Evolutionary conservation across 345 rosid genomes (phyloP).

Genomic region (Garcia nutans): DNA sequence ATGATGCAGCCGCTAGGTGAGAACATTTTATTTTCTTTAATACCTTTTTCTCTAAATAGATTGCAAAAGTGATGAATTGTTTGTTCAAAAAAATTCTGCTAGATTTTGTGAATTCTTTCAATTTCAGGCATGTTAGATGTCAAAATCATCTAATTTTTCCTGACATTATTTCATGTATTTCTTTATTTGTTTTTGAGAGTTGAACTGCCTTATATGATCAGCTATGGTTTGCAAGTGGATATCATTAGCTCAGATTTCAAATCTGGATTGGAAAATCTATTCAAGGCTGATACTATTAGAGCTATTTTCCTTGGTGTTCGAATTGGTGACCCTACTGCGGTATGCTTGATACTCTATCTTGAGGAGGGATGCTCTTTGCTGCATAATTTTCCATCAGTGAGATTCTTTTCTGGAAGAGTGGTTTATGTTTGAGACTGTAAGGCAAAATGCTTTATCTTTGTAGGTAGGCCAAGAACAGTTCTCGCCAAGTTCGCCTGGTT

Average conservation of each 20-base stretch:
- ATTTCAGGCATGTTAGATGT: conserved; percentile 2
- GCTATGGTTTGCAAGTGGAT: conserved; percentile 79
- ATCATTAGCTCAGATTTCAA: conserved; percentile 86
- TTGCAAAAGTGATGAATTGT: not conserved
- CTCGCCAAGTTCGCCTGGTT: conserved; percentile 98
- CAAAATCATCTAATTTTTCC: not conserved
- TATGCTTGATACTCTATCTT: conserved; percentile 34
- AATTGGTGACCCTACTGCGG: conserved; percentile 99
- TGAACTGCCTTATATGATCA: conserved; percentile 34
- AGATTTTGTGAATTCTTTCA: not conserved
- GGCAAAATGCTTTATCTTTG: conserved; percentile 2
- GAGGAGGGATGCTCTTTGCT: not conserved
- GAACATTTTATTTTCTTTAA: conserved; percentile 12
- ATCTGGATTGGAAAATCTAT: conserved; percentile 85
- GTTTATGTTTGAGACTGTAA: conserved; percentile 7
- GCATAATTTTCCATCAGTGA: not conserved
- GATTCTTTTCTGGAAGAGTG: conserved; percentile 1
- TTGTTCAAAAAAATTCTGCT: not conserved
- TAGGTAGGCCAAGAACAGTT: conserved; percentile 99
- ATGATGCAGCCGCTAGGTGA: conserved; percentile 75
- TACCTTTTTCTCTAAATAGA: not conserved
- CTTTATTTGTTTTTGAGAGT: not conserved
- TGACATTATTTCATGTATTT: not conserved
- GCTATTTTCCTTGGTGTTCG: conserved; percentile 98
- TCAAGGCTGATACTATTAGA: conserved; percentile 74